Evolutionary conservation across 768 basidiomycete species (phyloP).

Genomic region (Podaxis sp.): DNA sequence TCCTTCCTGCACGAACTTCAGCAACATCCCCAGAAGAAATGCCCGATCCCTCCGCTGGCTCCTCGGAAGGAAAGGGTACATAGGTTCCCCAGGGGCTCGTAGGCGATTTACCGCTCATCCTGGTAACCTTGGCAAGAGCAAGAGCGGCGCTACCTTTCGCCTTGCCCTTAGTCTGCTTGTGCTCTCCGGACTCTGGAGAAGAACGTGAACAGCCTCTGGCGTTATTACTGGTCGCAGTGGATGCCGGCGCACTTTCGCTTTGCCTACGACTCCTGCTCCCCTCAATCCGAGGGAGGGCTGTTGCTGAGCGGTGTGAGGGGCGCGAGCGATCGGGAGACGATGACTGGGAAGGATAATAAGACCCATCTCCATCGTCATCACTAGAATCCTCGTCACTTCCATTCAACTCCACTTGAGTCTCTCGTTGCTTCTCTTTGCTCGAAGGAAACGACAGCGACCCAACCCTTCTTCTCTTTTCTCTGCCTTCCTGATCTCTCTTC

Average conservation of each 20-base stretch:
- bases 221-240: constrained; percentile 1
- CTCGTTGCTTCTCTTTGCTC: constrained; percentile 2
- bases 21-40: background rate
- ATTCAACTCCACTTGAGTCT: background rate
- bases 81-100: constrained; percentile 14
- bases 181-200: background rate
- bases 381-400: constrained; percentile 24
- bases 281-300: constrained; percentile 4
- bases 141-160: constrained; percentile 35
- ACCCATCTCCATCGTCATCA: constrained; percentile 31
- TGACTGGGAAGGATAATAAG: constrained; percentile 29
- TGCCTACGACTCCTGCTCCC: constrained; percentile 15
- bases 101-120: constrained; percentile 22
- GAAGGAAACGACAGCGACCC: constrained; percentile 10
- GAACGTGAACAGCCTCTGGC: constrained; percentile 17
- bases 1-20: constrained; percentile 17
- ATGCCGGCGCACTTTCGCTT: constrained; percentile 20
- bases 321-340: constrained; percentile 17
- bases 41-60: background rate
- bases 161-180: constrained; percentile 24
- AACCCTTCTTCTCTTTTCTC: constrained; percentile 8
- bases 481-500: background rate
- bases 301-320: constrained; percentile 15
- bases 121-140: constrained; percentile 30
- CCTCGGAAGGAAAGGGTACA: background rate